A percentile compares a stretch with the other conserved stretches of the same genome.
Evolutionary conservation across 176 grass and related monocot species (phyloP).

Genomic region (Bothriochloa decipiens): DNA sequence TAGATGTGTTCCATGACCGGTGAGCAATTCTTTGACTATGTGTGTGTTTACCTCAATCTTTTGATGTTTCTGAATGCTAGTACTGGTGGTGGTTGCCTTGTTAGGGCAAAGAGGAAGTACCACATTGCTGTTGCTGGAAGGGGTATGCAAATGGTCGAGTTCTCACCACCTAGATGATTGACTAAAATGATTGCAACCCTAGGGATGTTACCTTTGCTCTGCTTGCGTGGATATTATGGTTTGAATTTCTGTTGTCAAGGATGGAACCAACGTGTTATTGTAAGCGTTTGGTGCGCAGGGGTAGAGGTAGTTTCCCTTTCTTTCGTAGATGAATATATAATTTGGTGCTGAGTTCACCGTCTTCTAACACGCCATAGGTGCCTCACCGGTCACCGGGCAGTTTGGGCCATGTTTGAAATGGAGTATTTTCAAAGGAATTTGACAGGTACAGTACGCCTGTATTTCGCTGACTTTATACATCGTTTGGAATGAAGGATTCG

Average conservation of each 20-base stretch:
- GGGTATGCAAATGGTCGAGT: slow-evolving; percentile 91
- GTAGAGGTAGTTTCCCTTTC: no score
- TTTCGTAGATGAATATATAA: no score
- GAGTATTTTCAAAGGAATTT: no score
- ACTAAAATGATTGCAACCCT: neutral
- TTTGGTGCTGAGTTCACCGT: no score
- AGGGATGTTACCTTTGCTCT: neutral
- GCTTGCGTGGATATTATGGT: neutral
- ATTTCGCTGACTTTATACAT: no score
- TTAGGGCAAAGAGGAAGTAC: slow-evolving; percentile 57
- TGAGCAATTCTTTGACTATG: slow-evolving; percentile 14
- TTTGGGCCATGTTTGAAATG: no score
- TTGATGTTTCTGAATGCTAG: neutral
- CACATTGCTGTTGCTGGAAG: slow-evolving; percentile 80
- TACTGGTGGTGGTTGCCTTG: slow-evolving; percentile 19
- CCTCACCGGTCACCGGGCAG: no score
- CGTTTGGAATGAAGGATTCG: no score
- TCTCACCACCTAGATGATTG: slow-evolving; percentile 31
- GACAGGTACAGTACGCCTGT: no score
- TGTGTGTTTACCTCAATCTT: slow-evolving; percentile 1
- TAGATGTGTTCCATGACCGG: slow-evolving; percentile 66
- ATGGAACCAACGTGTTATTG: neutral
- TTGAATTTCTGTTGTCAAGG: neutral
- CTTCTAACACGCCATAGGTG: no score
- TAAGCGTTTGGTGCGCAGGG: no score